Base-by-base conservation (phyloP, 1,284 basidiomycete genomes). In the Boletus mariae region DNA sequence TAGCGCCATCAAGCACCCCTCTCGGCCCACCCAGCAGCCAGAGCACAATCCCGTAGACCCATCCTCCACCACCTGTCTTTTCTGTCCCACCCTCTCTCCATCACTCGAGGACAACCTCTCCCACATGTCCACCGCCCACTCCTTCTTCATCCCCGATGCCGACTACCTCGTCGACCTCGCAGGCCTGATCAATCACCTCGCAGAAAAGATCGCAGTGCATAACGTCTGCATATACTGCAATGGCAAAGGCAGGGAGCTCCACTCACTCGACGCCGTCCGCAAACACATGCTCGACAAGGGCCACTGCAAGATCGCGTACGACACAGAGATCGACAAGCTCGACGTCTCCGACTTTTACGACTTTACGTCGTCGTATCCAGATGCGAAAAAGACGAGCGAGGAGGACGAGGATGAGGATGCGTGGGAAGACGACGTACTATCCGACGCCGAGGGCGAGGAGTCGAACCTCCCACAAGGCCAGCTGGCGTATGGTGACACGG, bases 241-340 rank as follows among this genome's bases (percentile, higher is more conserved):
- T 63, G 84, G 80, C 29, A 84, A 78, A 59, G 85, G 88, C 23
- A 80, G 81, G 56, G 91, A 92, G 63, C 92, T 93, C 71, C 79
- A 84, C 49, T 85, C 83, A 20, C 64, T 94, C 45, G 86, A 93
- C 3, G 93, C 94, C 1, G 93, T 93, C 3, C 77, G 94, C 59
- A 92, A 90, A 65, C 94, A 98, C 67, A 98, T 98, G 95, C 60
- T 84, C 49, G 94, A 95, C 75, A 98, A 97, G 73, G 81, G 81
- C 41, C 97, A 99, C 65, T 98, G 95, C 81, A 98, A 98, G 73
- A 84, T 99, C 56, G 90, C 92, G 0, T 99, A 98, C 69, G 90
- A 94, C 51, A 75, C 79, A 1, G 85, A 91, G 61, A 71, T 78
- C 42, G 93, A 98, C 63, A 80, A 85, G 45, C 80, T 96, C 45